Percentiles rank a stretch among this genome's conserved stretches.
phyloP scores from a whole-genome alignment of 352 stramenopile genomes.

The Phytophthora pluvialis region DNA sequence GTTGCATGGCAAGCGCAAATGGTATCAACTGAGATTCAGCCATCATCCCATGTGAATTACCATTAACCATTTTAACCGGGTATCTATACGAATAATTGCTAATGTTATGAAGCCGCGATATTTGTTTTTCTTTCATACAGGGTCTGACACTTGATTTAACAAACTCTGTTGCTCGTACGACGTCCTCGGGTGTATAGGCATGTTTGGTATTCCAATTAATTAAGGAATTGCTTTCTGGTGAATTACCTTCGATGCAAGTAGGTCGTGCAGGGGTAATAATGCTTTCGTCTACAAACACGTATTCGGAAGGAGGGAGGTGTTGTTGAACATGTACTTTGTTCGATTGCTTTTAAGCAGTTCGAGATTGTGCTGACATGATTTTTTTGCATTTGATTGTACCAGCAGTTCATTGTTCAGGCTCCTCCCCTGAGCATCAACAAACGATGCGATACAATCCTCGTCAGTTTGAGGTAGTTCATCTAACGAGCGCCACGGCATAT shows the following conservation, averaged over 20 bases:
- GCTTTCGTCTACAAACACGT: neutral
- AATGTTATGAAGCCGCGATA: too few species aligned
- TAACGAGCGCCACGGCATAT: constrained; percentile 1
- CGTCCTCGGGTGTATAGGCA: neutral
- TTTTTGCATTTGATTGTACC: constrained; percentile 3
- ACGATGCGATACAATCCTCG: constrained; percentile 1
- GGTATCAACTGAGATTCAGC: neutral
- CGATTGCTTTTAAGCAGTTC: neutral
- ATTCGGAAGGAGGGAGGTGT: neutral
- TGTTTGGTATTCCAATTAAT: neutral
- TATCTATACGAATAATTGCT: too few species aligned
- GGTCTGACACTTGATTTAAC: neutral
- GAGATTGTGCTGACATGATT: neutral
- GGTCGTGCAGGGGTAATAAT: neutral
- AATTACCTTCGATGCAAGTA: too few species aligned
- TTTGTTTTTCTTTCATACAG: too few species aligned
- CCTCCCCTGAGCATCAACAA: neutral
- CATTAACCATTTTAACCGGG: too few species aligned
- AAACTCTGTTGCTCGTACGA: neutral
- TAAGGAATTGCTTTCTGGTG: too few species aligned
- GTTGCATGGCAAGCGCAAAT: neutral
- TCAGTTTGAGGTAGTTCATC: constrained; percentile 2
- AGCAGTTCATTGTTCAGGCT: neutral
- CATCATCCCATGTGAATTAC: neutral
- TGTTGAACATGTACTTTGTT: too few species aligned